Percentiles rank a stretch among this genome's conserved stretches.
These are phyloP conservation scores for Phoma sp. DNA, from an alignment of 2,329 filamentous ascomycete species.

Conservation along the genomic window DNA sequence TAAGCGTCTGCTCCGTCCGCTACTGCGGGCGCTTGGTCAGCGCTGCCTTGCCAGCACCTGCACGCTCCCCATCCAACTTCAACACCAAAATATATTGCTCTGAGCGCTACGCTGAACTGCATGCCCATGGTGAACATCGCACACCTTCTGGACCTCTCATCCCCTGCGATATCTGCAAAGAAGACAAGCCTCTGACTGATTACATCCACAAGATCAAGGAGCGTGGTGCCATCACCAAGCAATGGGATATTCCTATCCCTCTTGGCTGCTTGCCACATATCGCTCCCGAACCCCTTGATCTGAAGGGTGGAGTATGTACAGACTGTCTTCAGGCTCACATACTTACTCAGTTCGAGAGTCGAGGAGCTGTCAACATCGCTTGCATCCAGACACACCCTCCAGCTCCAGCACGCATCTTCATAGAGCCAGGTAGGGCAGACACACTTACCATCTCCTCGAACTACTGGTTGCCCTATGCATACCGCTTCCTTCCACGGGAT, in stretches of 20 bases:
- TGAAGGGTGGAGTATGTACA: neutral
- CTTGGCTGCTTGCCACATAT: constrained; percentile 3
- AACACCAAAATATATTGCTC: neutral
- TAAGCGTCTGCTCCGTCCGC: neutral
- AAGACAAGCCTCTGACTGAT: neutral
- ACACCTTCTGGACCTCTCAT: neutral
- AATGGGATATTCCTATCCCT: neutral
- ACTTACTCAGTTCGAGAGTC: neutral
- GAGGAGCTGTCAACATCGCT: constrained; percentile 3
- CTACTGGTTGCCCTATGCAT: neutral
- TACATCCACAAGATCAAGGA: neutral
- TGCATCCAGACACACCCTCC: neutral
- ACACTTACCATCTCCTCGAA: neutral
- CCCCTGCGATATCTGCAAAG: neutral
- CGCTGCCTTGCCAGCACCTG: neutral
- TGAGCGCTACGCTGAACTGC: neutral
- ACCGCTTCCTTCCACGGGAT: neutral
- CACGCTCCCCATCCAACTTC: neutral
- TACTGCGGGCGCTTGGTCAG: constrained; percentile 1
- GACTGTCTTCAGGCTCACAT: constrained; percentile 2
- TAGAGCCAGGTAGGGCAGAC: neutral
- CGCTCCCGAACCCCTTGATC: neutral
- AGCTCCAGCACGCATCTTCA: neutral
- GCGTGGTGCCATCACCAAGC: neutral
- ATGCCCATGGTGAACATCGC: neutral